Evolutionary conservation across 2,329 filamentous ascomycete genomes (phyloP), one percentile per base, ranked within the genome.

Genomic region (Trichophyton schoenleinii): DNA sequence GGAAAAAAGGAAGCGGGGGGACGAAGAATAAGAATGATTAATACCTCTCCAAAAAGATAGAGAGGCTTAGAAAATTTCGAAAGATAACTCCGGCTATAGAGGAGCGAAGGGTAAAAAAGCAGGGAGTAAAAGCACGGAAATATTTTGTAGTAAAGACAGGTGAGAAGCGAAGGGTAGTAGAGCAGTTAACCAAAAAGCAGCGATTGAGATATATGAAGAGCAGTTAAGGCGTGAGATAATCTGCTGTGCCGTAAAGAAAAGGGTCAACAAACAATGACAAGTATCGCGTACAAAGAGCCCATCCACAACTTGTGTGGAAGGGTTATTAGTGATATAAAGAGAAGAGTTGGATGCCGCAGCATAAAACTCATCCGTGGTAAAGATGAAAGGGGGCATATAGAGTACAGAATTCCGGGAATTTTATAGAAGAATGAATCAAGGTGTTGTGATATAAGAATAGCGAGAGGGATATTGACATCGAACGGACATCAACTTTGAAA

Each of bases 91-190:
- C 25, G 31, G 28, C 31, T 55, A 38, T 46, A 42, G 57, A 38
- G 57, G 57, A 20, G 22, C 18, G 31, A 44, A 28, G 34, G 9
- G 34, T 38, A 3, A 38, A 38, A 36, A 38, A 38, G 34, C 9
- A 58, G 38, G 8, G 9, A 15, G 20, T 15, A 58, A 28, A 25
- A 44, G 41, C 18, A 31, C 11, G 11, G n/a, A 58, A 36, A 2
- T n/a, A 20, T 58, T 46, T 58, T 58, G 25, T 58, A 58, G 57
- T 58, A 42, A 58, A 42, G 57, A 58, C 57, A 58, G 34, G 57
- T 58, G 36, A 42, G 57, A 58, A 58, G 57, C 25, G 57, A 46
- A 46, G 22, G 49, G 25, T 20, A 11, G n/a, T 55, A 18, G 13
- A 46, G 25, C 31, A 20, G 9, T 7, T 25, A 57, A n/a, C 57